Base-by-base conservation (phyloP, 1,284 basidiomycete genomes). In the Rhodotorula sp. region DNA sequence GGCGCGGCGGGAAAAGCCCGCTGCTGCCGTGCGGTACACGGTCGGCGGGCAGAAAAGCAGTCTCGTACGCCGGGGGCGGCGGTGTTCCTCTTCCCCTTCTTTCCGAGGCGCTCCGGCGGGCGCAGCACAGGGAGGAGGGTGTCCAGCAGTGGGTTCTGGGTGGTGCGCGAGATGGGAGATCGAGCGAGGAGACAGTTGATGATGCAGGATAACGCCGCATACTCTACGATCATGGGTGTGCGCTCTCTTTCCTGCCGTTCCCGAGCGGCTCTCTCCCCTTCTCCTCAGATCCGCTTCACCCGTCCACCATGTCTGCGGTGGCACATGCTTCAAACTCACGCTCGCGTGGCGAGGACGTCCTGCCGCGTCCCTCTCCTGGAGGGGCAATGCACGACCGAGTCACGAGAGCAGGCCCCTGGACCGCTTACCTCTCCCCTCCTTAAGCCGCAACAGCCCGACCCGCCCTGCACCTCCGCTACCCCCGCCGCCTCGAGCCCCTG, bases 41-140 rank as follows among this genome's bases (percentile, higher is more conserved):
- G 64, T 34, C 46, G 51, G 61, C n/a, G 61, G 25, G 67, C 53
- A 37, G 67, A 68, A 68, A 68, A 68, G 61, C 44, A 61, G 56
- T 68, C 61, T 36, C 39, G 67, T 39, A 68, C 67, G 67, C 67
- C 67, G 56, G 56, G 61, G 56, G 37, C 37, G 36, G 46, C 32
- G 54, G 37, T 51, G 32, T 56, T 36, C 29, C 21, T 19, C 34
- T 51, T 56, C 34, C 15, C 29, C 36, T 29, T 53, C 22, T 15
- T 39, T 15, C 22, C 41, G 44, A 21, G 21, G 19, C 37, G 34
- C 55, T 12, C 25, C 21, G 32, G 19, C 17, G 36, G 61, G 41
- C 19, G 46, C 67, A 63, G 61, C 61, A 64, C 67, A 54, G 61
- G 41, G 61, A 68, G 67, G 66, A 34, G 32, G 48, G 48, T 50